phyloP scores from a whole-genome alignment of 345 rosid genomes.

The Lepidium africanum region DNA sequence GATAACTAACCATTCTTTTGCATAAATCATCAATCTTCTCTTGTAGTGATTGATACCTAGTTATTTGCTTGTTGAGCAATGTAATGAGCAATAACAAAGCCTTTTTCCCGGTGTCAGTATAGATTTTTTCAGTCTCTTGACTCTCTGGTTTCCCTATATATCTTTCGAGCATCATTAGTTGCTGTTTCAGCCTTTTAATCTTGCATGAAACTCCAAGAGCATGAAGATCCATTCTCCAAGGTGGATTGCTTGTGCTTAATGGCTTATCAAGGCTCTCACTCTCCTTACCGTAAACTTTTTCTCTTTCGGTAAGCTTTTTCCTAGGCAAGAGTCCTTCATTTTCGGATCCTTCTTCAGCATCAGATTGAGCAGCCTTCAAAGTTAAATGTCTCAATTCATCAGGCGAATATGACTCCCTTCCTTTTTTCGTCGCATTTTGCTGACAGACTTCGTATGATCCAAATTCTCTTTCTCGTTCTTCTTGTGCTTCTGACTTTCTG shows the following conservation, averaged over 20 bases:
- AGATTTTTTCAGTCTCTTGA: constrained; percentile 31
- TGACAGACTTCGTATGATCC: constrained; percentile 12
- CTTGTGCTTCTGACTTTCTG: constrained; percentile 28
- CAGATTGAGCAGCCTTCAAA: constrained; percentile 27
- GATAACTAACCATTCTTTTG: constrained; percentile 65
- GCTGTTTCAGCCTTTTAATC: constrained; percentile 90
- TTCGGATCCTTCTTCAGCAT: constrained; percentile 42
- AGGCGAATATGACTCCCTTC: constrained; percentile 48
- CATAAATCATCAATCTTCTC: constrained; percentile 79
- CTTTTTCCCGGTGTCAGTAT: constrained; percentile 30
- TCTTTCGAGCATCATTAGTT: constrained; percentile 79
- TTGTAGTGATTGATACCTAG: constrained; percentile 83
- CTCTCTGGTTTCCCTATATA: constrained; percentile 56
- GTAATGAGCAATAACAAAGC: constrained; percentile 44
- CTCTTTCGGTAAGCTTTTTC: background rate
- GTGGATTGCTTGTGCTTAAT: constrained; percentile 26
- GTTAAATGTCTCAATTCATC: constrained; percentile 36
- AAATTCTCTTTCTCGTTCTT: constrained; percentile 31
- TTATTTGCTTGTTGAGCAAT: constrained; percentile 67
- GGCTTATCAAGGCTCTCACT: constrained; percentile 20
- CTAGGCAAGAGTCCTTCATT: background rate
- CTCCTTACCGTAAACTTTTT: constrained; percentile 23
- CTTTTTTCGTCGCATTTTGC: constrained; percentile 26
- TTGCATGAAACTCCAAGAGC: constrained; percentile 94
- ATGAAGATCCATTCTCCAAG: constrained; percentile 83